Evolutionary conservation across 2,329 filamentous ascomycete species (phyloP), one percentile per base, ranked within the genome.

Genomic region (Sporothrix pallida): DNA sequence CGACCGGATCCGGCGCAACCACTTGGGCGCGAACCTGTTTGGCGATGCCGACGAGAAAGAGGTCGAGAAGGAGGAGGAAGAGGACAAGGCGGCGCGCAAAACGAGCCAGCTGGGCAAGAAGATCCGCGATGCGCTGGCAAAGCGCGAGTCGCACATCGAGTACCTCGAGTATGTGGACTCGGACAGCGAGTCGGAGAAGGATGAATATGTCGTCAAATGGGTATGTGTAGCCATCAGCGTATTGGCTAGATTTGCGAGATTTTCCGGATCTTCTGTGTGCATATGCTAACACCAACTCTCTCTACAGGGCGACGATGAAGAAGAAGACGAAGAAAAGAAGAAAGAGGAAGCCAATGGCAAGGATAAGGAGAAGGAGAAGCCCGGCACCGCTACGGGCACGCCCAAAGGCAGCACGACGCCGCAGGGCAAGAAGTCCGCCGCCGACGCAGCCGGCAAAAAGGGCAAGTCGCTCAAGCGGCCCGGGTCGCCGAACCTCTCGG

Each of bases 121-220:
- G 63, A 87, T 94, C 5, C 90, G 92, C 74, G 97, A 97, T 82
- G 90, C 92, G 12, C 86, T 98, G 12, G 90, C 92, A 78, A 95
- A 93, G 83, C 89, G 93, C 71, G 96, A 98, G 82, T 92, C 93
- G 81, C 93, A 97, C 77, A 91, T 90, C 77, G 92, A 96, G 75
- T 97, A 97, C 79, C 91, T 90, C 77, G 92, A 96, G 75, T 97
- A 97, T 79, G 91, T 90, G 76, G 92, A 96, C 75, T 97, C 97
- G 78, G 93, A 93, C 78, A 92, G 90, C 76, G 93, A 86, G 73
- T 83, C 82, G 12, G 84, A 84, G 4, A 78, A 80, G 63, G 82
- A 82, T 31, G 78, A 79, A 71, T 74, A 78, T 73, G 13, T 76
- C 72, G 68, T 75, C 77, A 82, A 75, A 79, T 82, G 44, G 82